Evolutionary conservation across 2,329 filamentous ascomycete species (phyloP).

Genomic region (Harringtonia lauricola): DNA sequence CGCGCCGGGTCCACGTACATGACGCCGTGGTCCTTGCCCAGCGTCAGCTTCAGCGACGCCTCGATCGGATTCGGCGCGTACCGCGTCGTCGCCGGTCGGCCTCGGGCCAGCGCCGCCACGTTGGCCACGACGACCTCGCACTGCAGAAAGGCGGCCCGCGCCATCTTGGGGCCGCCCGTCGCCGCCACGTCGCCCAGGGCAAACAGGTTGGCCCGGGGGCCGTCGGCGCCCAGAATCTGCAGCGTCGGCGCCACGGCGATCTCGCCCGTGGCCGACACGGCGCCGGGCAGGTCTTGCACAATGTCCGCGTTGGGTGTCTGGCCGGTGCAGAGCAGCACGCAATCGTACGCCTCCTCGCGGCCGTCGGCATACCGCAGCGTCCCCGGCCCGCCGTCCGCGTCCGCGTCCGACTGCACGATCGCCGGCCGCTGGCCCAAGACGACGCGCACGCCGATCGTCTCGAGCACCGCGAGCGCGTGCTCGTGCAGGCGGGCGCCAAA

Average conservation of each 20-base stretch:
- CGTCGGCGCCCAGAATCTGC: slow-evolving; percentile 36
- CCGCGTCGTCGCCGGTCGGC: neutral
- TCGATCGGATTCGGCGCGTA: slow-evolving; percentile 5
- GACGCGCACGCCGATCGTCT: slow-evolving; percentile 35
- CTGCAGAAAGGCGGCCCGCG: slow-evolving; percentile 42
- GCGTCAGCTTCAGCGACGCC: slow-evolving; percentile 5
- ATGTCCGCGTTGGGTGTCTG: slow-evolving; percentile 45
- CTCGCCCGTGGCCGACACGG: slow-evolving; percentile 34
- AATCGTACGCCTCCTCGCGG: slow-evolving; percentile 26
- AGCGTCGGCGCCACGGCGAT: slow-evolving; percentile 45
- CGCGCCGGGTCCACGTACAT: slow-evolving; percentile 4
- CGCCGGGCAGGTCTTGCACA: slow-evolving; percentile 28
- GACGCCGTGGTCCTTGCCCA: slow-evolving; percentile 9
- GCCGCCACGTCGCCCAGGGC: slow-evolving; percentile 54
- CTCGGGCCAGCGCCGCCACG: slow-evolving; percentile 18
- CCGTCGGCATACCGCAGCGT: slow-evolving; percentile 27
- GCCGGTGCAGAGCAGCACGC: slow-evolving; percentile 47
- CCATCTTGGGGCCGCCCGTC: slow-evolving; percentile 37
- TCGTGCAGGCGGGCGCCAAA: slow-evolving; percentile 22
- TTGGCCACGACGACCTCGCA: slow-evolving; percentile 42
- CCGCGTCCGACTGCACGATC: slow-evolving; percentile 18
- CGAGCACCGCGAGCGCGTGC: slow-evolving; percentile 27
- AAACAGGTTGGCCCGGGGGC: slow-evolving; percentile 39
- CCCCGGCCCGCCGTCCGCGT: slow-evolving; percentile 20
- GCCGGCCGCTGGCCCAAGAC: slow-evolving; percentile 40